Conservation (phyloP, 495 filamentous ascomycete genomes). For the Elaphomyces granulatus region DNA sequence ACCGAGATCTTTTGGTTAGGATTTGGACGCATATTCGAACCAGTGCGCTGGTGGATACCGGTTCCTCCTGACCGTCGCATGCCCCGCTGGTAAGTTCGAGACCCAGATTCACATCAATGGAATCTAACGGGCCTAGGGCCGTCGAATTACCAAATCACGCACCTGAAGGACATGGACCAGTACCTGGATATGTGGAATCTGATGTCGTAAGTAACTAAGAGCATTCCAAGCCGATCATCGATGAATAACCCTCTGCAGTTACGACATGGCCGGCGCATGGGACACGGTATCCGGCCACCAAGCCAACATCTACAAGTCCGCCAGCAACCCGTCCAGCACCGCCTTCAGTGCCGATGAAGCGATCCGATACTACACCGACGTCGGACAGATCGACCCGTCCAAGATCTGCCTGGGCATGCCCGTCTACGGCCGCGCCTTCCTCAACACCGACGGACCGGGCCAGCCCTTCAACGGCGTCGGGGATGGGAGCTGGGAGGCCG, state of each 20-base stretch:
- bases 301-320: conserved; percentile 52
- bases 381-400: conserved; percentile 39
- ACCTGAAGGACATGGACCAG: conserved; percentile 52
- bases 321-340: conserved; percentile 39
- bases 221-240: background rate
- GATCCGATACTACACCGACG: conserved; percentile 42
- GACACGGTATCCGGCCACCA: conserved; percentile 53
- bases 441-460: conserved; percentile 55
- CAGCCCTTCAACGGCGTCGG: conserved; percentile 52
- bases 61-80: conserved; percentile 68
- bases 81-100: conserved; percentile 26
- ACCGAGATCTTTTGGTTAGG: too few relatives aligned
- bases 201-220: conserved; percentile 71
- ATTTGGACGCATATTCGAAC: conserved; percentile 38
- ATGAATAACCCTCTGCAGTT: conserved; percentile 15
- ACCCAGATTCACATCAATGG: background rate
- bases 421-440: conserved; percentile 72
- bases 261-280: conserved; percentile 64
- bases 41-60: conserved; percentile 37
- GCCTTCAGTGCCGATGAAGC: conserved; percentile 57
- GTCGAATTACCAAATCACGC: conserved; percentile 52
- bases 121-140: conserved; percentile 30
- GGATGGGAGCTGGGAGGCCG: conserved; percentile 52
- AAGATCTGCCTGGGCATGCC: conserved; percentile 80
- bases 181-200: conserved; percentile 62